Evolutionary conservation across 148 eudicot genomes (phyloP).

Genomic region (Vaccinium corymbosum): DNA sequence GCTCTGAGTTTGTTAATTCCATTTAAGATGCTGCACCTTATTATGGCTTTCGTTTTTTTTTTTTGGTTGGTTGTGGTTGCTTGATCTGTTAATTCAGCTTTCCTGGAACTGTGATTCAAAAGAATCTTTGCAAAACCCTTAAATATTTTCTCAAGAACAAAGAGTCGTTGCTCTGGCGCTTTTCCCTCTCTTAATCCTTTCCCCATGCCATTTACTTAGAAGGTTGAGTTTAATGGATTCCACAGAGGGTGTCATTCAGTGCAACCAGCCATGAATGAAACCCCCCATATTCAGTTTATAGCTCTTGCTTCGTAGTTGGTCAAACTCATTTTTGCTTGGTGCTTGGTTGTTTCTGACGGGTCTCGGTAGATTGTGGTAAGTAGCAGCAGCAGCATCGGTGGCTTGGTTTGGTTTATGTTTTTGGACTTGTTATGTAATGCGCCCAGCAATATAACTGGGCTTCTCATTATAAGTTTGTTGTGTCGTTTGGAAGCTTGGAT

Average conservation of each 20-base stretch:
- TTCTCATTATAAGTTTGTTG: neutral
- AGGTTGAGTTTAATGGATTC: neutral
- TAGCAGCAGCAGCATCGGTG: neutral
- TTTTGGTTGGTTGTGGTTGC: neutral
- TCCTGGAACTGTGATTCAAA: neutral
- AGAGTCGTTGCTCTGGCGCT: neutral
- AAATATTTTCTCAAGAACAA: neutral
- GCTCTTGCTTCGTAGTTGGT: neutral
- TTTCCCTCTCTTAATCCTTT: neutral
- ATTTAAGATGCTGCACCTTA: neutral
- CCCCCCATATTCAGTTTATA: neutral
- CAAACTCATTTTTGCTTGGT: neutral
- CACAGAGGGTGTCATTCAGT: neutral
- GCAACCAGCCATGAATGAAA: neutral
- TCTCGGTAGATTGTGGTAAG: neutral
- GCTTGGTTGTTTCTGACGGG: neutral
- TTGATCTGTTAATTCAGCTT: neutral
- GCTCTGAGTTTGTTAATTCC: neutral
- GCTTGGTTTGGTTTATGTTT: neutral
- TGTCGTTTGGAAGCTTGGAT: neutral
- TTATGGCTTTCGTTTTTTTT: neutral
- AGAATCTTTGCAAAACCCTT: neutral
- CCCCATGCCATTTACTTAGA: neutral
- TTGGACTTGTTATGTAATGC: neutral
- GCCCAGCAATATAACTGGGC: neutral